These are phyloP conservation scores for Aspergillus sojae DNA, from an alignment of 2,329 filamentous ascomycete genomes.

Conservation along the genomic window DNA sequence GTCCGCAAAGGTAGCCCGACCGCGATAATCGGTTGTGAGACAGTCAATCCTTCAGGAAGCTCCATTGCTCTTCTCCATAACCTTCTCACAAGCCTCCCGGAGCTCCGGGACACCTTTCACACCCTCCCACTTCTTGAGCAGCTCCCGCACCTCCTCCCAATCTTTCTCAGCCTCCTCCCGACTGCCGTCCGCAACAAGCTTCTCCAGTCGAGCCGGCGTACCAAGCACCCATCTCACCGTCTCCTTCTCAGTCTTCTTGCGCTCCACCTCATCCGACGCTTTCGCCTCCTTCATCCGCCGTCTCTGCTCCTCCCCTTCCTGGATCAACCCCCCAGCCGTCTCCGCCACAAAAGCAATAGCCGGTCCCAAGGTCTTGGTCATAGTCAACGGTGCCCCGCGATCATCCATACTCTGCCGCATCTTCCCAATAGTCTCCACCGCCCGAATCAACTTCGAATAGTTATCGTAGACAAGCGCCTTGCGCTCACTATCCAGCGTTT, in stretches of 20 bases:
- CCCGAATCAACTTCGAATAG: constrained; percentile 94
- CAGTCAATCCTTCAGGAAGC: constrained; percentile 24
- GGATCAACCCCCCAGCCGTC: constrained; percentile 43
- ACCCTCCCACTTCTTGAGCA: constrained; percentile 47
- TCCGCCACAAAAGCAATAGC: constrained; percentile 49
- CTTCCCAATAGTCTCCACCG: constrained; percentile 91
- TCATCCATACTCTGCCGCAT: constrained; percentile 54
- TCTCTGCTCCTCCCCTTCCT: constrained; percentile 42
- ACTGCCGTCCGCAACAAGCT: constrained; percentile 41
- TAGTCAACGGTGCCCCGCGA: constrained; percentile 46
- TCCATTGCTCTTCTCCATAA: constrained; percentile 33
- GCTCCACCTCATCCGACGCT: constrained; percentile 16
- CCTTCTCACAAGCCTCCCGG: constrained; percentile 40
- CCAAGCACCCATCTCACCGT: constrained; percentile 50
- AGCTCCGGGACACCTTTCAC: constrained; percentile 48
- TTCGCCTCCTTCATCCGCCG: constrained; percentile 32
- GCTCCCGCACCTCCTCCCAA: constrained; percentile 43
- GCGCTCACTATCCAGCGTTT: constrained; percentile 90
- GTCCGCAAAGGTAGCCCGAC: background rate
- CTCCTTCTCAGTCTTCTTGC: constrained; percentile 38
- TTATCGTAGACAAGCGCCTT: constrained; percentile 98
- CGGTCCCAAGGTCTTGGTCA: constrained; percentile 48
- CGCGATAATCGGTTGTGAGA: background rate
- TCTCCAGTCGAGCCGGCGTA: constrained; percentile 42
- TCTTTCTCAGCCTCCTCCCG: constrained; percentile 45